A percentile compares a stretch with the other conserved stretches of the same genome.
phyloP scores from a whole-genome alignment of 2,329 filamentous ascomycete species.

The Mycogone perniciosa region DNA sequence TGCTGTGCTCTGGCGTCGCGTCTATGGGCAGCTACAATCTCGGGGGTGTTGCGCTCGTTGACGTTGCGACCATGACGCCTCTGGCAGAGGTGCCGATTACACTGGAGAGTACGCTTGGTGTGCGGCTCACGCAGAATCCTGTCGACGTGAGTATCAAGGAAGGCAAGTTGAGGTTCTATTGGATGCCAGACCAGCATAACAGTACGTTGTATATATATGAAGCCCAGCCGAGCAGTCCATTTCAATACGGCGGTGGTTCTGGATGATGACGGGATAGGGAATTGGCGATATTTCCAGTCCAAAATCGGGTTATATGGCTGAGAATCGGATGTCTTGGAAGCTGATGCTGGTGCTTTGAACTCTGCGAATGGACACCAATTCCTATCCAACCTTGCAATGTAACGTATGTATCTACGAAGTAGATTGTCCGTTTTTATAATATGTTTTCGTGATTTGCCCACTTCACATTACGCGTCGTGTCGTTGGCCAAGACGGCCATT shows the following conservation, averaged over 20 bases:
- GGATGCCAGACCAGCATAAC: slow-evolving; percentile 41
- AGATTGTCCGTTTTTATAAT: too few relatives aligned
- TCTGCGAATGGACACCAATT: too few relatives aligned
- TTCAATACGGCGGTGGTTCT: slow-evolving; percentile 16
- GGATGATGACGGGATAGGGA: too few relatives aligned
- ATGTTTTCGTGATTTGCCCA: too few relatives aligned
- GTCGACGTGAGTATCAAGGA: slow-evolving; percentile 39
- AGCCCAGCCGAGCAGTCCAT: slow-evolving; percentile 23
- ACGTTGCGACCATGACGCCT: slow-evolving; percentile 37
- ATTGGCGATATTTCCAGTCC: too few relatives aligned
- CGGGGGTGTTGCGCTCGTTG: slow-evolving; percentile 42
- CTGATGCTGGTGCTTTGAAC: too few relatives aligned
- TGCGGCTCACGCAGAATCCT: slow-evolving; percentile 41
- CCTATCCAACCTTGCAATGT: too few relatives aligned
- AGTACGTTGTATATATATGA: slow-evolving; percentile 43
- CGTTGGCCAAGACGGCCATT: too few relatives aligned
- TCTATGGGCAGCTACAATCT: slow-evolving; percentile 29
- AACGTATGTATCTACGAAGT: too few relatives aligned
- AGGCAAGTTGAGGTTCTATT: slow-evolving; percentile 40
- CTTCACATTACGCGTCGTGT: too few relatives aligned
- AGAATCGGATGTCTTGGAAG: too few relatives aligned
- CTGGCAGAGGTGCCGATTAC: slow-evolving; percentile 40
- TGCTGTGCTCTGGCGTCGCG: slow-evolving; percentile 43
- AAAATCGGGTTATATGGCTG: too few relatives aligned
- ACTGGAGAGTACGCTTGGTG: slow-evolving; percentile 33